Evolutionary conservation across 257 asterid genomes (phyloP), one percentile per base, ranked within the genome.

Genomic region (Dorcoceras hygrometricum): DNA sequence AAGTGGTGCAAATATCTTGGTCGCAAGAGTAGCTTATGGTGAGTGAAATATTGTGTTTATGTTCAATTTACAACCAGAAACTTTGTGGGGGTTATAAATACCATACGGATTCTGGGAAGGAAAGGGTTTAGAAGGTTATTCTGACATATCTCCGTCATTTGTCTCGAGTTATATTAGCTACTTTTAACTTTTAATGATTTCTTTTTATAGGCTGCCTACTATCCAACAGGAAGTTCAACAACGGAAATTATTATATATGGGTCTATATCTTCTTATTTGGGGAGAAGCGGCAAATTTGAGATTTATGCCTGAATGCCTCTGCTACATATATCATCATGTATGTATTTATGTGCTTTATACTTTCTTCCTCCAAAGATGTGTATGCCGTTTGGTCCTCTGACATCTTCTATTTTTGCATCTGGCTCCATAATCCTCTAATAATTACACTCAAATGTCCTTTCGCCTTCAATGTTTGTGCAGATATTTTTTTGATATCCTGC

Each of bases 171-270:
- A 11, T 43, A 69, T 23, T 51, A 26, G n/a, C 50, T 39, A 39
- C 50, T 39, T 39, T 39, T 32, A 23, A 55, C 57, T 84, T 68
- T 56, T 55, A 62, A 50, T 73, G 16, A 68, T 66, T 57, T 78
- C 65, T 39, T 68, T 66, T 62, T 68, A 68, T 76, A 93, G 99
- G 99, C 78, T 93, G 85, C 99, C 99, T 10, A 87, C 96, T 23
- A 93, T 90, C 80, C 99, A 93, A 75, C 97, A 90, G 74, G 99
- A 93, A 85, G 95, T 90, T 78, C 96, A 93, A 88, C 99, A 93
- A 76, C 75, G 97, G 64, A 93, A 90, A 84, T 81, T 93, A 75
- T 77, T 93, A 25, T 93, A 93, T 71, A 90, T 90, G 88, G 96
- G 99, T 50, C 84, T 93, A 27, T 93, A 93, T 84, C 99, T 93